Percentiles rank a stretch among this genome's conserved stretches.
These are phyloP conservation scores for Suhomyces emberorum DNA, from an alignment of 805 yeast species.

Conservation along the genomic window DNA sequence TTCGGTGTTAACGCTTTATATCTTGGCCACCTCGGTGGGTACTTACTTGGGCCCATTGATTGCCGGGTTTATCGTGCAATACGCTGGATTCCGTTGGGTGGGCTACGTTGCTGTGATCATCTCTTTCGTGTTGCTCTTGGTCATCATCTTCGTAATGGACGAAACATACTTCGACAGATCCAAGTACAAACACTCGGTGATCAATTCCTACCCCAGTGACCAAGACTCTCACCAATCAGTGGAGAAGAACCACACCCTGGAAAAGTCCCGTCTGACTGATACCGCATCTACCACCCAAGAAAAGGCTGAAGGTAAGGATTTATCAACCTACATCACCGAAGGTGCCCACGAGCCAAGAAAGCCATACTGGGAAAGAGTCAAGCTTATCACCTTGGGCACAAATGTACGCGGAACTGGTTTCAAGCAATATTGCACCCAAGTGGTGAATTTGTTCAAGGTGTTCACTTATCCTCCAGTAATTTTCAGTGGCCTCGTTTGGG, in stretches of 20 bases:
- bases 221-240: background rate
- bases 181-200: conserved; percentile 7
- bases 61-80: conserved; percentile 67
- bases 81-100: conserved; percentile 73
- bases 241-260: background rate
- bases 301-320: background rate
- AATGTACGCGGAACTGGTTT: conserved; percentile 63
- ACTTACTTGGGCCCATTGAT: conserved; percentile 76
- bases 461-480: conserved; percentile 64
- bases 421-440: conserved; percentile 57
- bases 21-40: conserved; percentile 71
- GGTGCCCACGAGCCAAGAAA: conserved; percentile 16
- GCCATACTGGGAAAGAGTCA: conserved; percentile 46
- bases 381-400: conserved; percentile 52
- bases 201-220: background rate
- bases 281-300: background rate
- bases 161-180: conserved; percentile 67
- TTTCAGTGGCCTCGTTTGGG: conserved; percentile 73
- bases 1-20: conserved; percentile 66
- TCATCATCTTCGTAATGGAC: conserved; percentile 59
- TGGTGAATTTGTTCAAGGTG: conserved; percentile 50
- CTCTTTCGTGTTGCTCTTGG: conserved; percentile 43
- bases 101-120: conserved; percentile 63
- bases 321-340: background rate
- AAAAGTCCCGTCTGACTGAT: background rate